Evolutionary conservation across 257 asterid genomes (phyloP), one percentile per base, ranked within the genome.

Genomic region (Fraxinus quadrangulata): DNA sequence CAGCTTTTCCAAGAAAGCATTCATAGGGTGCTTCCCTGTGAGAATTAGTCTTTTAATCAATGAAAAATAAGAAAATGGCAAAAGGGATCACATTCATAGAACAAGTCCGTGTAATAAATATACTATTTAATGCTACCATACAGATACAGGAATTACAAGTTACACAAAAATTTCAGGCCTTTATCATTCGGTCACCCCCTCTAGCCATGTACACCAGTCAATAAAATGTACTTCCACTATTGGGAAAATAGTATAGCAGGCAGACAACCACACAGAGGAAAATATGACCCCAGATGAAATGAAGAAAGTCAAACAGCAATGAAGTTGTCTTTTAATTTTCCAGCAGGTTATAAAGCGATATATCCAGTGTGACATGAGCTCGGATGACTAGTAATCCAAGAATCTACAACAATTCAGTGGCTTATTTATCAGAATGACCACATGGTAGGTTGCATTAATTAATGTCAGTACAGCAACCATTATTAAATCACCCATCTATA

Each of bases 381-480:
- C 37, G 73, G 63, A 28, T 79, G 47, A 73, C 39, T 45, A 75
- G 74, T 21, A 72, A 78, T 12, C 56, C 81, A 77, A 83, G 47
- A 73, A 76, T 63, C 77, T 40, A 74, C 10, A 7, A 40, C 61
- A 69, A 42, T 34, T 67, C 76, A 67, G 51, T 9, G 61, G 54
- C 54, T 71, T 37, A 28, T 59, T 68, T 2, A 63, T 40, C 47
- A 73, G 78, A 19, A 59, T n/a, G 67, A 59, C 28, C 59, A 21
- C 31, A 6, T 21, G 28, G 67, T 59, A 21, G 67, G 67, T 59
- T 59, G 16, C 67, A n/a, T 10, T 59, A 59, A 3, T 11, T 63
- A 67, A 69, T 34, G 31, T 3, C 81, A 23, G 70, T 45, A 37
- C 36, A 63, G 67, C 65, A 51, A 28, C 66, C 77, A 54, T 72